Evolutionary conservation across 495 filamentous ascomycete genomes (phyloP).

Genomic region (Penicillium macrosclerotiorum): DNA sequence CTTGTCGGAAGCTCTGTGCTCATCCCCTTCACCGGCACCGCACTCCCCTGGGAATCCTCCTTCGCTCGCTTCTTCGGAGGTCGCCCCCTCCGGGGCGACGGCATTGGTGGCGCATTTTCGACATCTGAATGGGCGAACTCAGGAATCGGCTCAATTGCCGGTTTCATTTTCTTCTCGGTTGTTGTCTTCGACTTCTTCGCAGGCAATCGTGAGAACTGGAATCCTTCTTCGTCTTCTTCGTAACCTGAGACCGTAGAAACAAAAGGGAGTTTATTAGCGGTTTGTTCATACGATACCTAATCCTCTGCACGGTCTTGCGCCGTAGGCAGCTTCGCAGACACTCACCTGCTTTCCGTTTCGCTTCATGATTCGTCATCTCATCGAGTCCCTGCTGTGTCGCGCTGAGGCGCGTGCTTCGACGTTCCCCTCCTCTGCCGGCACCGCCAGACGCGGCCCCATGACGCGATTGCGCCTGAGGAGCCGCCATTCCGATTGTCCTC

Average conservation of each 20-base stretch:
- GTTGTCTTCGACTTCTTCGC: constrained; percentile 47
- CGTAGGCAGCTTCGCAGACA: neutral
- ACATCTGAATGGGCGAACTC: constrained; percentile 23
- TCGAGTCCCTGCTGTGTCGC: constrained; percentile 38
- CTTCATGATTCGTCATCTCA: constrained; percentile 26
- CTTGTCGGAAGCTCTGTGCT: constrained; percentile 24
- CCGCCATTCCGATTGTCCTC: constrained; percentile 43
- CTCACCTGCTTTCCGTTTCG: constrained; percentile 49
- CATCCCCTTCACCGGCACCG: constrained; percentile 21
- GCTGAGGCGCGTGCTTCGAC: constrained; percentile 41
- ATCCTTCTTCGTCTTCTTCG: constrained; percentile 56
- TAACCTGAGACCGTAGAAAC: constrained; percentile 35
- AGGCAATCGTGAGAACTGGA: constrained; percentile 50
- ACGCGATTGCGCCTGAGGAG: constrained; percentile 44
- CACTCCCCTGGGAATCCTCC: constrained; percentile 21
- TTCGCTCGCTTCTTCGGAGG: constrained; percentile 36
- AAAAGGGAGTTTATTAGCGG: constrained; percentile 3
- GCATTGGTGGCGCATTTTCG: constrained; percentile 32
- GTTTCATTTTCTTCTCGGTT: too few species aligned
- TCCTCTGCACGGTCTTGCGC: neutral
- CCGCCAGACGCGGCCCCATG: constrained; percentile 31
- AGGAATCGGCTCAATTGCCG: constrained; percentile 24
- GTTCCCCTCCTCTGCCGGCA: constrained; percentile 25
- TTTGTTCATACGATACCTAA: constrained; percentile 7
- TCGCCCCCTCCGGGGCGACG: constrained; percentile 38